Evolutionary conservation across 2,329 filamentous ascomycete genomes (phyloP), one percentile per base, ranked within the genome.

Genomic region (Pyrenophora tritici-repentis): DNA sequence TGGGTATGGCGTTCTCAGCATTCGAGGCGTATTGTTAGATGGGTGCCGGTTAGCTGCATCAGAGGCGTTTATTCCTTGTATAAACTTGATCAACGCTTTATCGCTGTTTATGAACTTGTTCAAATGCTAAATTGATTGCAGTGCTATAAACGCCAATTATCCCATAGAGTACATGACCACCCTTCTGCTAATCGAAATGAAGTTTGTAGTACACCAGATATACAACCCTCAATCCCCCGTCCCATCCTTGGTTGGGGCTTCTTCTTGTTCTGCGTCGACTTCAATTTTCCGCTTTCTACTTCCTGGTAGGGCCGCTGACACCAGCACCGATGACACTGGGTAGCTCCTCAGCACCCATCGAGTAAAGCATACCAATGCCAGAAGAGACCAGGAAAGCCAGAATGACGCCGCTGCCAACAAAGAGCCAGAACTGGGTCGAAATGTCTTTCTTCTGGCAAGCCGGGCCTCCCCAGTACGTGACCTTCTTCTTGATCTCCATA

Each of bases 311-410:
- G 51, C 86, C 84, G 59, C 88, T 89, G 32, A 99, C 93, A 58
- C 94, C 94, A 40, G 94, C 94, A n/a, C 91, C 91, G 73, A 99
- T 92, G 7, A 99, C 93, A 63, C 91, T 91, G 0, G 94, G 94
- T 58, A 97, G 79, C 75, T 91, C 88, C 78, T 96, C 86, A 72
- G 89, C 84, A 29, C 93, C 94, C 66, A 97, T 89, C 56, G 79
- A 86, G 74, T 88, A 94, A 46, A 99, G 74, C 80, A 96, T 78
- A 5, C 87, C 85, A 62, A 97, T 86, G 9, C 85, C 86, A 70
- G 88, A 86, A 32, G 80, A 81, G 22, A 95, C 76, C 32, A 89
- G 75, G 39, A 84, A 82, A 1, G 94, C 76, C 56, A 95, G 78
- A 32, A 86, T 75, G 40, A 97, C 76, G 3, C 84, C 87, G 63